Percentiles rank a stretch among this genome's conserved stretches.
phyloP scores from a whole-genome alignment of 441 rosid species.

The Isatis lusitanica region DNA sequence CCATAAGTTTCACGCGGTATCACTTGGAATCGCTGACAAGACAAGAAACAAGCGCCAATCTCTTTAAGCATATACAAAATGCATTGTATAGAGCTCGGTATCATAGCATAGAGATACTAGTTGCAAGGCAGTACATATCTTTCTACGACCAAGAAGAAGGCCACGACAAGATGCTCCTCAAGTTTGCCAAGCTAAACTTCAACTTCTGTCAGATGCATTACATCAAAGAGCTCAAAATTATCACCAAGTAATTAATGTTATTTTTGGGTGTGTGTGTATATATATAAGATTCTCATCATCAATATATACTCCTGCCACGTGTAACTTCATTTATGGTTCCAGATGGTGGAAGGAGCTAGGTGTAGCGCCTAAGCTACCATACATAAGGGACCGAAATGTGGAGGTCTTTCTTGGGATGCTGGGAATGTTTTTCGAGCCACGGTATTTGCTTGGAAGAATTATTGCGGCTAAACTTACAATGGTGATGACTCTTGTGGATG shows the following conservation, averaged over 20 bases:
- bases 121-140: conserved; percentile 10
- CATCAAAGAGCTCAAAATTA: conserved; percentile 36
- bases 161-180: conserved; percentile 31
- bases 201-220: conserved; percentile 35
- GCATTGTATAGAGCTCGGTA: conserved; percentile 35
- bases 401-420: conserved; percentile 12
- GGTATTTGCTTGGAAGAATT: conserved; percentile 27
- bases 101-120: conserved; percentile 31
- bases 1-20: not conserved
- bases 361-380: conserved; percentile 19
- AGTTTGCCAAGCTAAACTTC: conserved; percentile 44
- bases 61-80: conserved; percentile 18
- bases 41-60: too few species aligned
- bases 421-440: conserved; percentile 33
- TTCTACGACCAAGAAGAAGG: conserved; percentile 36
- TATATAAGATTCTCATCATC: too few species aligned
- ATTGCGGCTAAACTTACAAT: conserved; percentile 4
- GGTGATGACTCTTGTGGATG: conserved; percentile 33
- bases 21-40: conserved; percentile 2
- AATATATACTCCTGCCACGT: too few species aligned
- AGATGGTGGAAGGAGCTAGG: conserved; percentile 38
- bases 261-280: too few species aligned
- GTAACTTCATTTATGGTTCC: too few species aligned
- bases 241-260: too few species aligned
- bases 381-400: conserved; percentile 36